These are phyloP conservation scores for Penicillium griseofulvum DNA, from an alignment of 2,329 filamentous ascomycete species.

Conservation along the genomic window DNA sequence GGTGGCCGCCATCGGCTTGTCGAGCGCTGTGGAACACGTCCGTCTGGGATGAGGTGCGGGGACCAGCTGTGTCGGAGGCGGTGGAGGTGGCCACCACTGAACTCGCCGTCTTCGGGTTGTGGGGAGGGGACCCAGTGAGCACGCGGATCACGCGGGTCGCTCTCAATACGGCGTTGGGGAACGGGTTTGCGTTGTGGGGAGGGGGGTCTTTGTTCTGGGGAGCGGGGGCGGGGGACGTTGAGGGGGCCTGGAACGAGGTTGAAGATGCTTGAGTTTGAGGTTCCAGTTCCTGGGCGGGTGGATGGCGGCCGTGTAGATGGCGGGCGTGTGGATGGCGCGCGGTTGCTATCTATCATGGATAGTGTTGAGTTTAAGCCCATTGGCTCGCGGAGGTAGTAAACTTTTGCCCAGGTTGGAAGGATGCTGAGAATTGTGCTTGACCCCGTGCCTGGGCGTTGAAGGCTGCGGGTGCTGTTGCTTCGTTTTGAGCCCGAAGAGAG, in stretches of 20 bases:
- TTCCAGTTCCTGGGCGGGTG: conserved; percentile 10
- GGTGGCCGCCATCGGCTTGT: conserved; percentile 71
- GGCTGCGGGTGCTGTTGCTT: conserved; percentile 37
- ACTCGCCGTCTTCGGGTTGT: conserved; percentile 21
- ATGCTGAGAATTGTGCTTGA: conserved; percentile 45
- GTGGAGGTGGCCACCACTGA: conserved; percentile 34
- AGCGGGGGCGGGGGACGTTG: conserved; percentile 22
- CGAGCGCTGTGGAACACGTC: conserved; percentile 53
- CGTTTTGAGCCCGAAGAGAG: conserved; percentile 43
- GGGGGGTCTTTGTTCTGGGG: conserved; percentile 10
- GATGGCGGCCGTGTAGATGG: conserved; percentile 24
- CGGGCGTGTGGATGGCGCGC: conserved; percentile 14
- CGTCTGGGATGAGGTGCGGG: conserved; percentile 67
- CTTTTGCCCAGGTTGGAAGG: conserved; percentile 51
- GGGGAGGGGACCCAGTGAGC: conserved; percentile 42
- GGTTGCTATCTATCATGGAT: conserved; percentile 33
- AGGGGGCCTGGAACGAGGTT: conserved; percentile 32
- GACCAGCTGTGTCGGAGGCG: conserved; percentile 66
- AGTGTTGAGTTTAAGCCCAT: conserved; percentile 50
- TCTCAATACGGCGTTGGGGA: conserved; percentile 24
- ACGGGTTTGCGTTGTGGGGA: conserved; percentile 8
- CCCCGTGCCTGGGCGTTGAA: conserved; percentile 42
- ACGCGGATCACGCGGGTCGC: conserved; percentile 42
- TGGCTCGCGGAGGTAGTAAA: conserved; percentile 70
- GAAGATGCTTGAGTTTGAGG: conserved; percentile 32